Conservation (phyloP, 2,329 filamentous ascomycete species). For the Trichoderma atrobrunneum region DNA sequence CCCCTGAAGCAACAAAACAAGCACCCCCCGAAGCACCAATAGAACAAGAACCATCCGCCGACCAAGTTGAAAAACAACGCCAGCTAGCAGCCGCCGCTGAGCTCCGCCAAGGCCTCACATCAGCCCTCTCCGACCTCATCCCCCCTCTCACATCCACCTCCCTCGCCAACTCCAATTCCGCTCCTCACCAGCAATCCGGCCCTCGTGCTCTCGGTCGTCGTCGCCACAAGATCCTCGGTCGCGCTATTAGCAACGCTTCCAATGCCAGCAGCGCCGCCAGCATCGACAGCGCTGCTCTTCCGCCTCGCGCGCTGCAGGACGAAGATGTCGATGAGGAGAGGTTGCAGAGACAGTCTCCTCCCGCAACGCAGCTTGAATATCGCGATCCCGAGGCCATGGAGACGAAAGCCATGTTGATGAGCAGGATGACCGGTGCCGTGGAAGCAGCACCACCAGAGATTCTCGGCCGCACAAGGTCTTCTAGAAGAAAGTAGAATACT, state of each 20-base stretch:
- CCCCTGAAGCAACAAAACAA: neutral
- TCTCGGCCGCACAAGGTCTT: conserved; percentile 9
- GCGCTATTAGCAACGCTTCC: conserved; percentile 57
- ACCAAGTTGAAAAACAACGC: conserved; percentile 26
- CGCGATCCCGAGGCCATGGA: conserved; percentile 48
- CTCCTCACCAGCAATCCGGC: conserved; percentile 13
- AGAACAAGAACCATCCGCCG: conserved; percentile 15
- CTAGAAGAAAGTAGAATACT: neutral
- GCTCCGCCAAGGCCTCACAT: conserved; percentile 39
- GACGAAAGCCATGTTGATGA: conserved; percentile 44
- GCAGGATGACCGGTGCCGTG: conserved; percentile 38
- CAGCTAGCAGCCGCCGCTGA: conserved; percentile 28
- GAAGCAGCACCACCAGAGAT: neutral
- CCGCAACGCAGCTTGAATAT: conserved; percentile 54
- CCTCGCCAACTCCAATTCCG: neutral
- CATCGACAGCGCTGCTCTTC: conserved; percentile 4
- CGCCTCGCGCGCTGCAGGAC: conserved; percentile 20
- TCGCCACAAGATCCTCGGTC: conserved; percentile 54
- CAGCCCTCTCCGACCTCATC: conserved; percentile 44
- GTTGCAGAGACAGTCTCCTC: conserved; percentile 31
- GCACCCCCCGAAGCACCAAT: neutral
- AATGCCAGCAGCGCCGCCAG: conserved; percentile 47
- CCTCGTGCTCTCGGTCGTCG: conserved; percentile 38
- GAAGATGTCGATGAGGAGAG: conserved; percentile 26
- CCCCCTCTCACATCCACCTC: conserved; percentile 27